Evolutionary conservation across 805 yeast species (phyloP), one percentile per base, ranked within the genome.

Genomic region (Wickerhamiella siamensis): DNA sequence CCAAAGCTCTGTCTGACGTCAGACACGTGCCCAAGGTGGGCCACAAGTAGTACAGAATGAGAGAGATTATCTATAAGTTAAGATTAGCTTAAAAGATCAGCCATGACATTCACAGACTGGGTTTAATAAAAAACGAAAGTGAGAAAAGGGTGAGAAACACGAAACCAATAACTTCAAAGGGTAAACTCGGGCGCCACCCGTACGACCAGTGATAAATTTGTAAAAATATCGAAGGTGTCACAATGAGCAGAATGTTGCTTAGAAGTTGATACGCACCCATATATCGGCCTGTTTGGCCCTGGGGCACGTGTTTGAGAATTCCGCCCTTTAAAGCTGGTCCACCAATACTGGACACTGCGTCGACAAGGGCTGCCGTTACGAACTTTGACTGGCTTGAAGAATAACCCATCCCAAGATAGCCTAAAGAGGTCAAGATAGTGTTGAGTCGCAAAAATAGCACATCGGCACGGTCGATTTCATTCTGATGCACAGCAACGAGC

Each of bases 271-370:
- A 43, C 14, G 54, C 55, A 2, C 59, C 62, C 47, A 58, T 45
- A 39, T 54, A 57, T 9, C 53, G 42, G 12, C 59, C 62, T 36
- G 54, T 47, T 31, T 49, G 47, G 19, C 49, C 53, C 19, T 43
- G 46, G 2, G 58, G 56, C 1, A 55, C 52, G 38, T 55, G 47
- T 41, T 58, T 58, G 43, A 58, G 39, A 34, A 58, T 43, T 9
- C 55, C 50, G 8, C 58, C 43, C 39, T 52, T 55, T 41, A 49
- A 49, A 17, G 53, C 46, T 5, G 60, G 57, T 44, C 49, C 40
- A 14, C 56, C 59, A 18, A 54, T 37, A 15, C 56, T 46, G 2
- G 58, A 53, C 29, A 50, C 44, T 10, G 61, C 54, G 19, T 57
- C 54, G 15, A 58, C 33, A 8, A 56, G 33, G 2, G 55, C 55